phyloP scores from a whole-genome alignment of 495 filamentous ascomycete species.

The Parathielavia appendiculata region DNA sequence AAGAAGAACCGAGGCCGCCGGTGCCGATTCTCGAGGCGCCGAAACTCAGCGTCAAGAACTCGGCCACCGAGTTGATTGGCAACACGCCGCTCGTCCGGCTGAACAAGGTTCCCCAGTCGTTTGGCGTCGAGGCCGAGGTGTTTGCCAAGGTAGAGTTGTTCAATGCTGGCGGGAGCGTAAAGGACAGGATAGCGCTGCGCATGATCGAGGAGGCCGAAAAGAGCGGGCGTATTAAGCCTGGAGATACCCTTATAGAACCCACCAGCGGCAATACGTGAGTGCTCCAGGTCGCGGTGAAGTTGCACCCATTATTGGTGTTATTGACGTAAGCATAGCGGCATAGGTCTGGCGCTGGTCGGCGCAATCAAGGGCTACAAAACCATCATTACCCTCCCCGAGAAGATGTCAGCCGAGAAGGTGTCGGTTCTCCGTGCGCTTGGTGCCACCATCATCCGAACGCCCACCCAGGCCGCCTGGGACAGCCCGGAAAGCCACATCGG shows the following conservation, averaged over 20 bases:
- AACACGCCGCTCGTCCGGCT: constrained; percentile 91
- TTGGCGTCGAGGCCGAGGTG: constrained; percentile 83
- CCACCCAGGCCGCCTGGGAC: constrained; percentile 91
- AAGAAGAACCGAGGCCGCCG: constrained; percentile 15
- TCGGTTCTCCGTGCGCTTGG: constrained; percentile 87
- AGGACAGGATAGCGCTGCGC: constrained; percentile 91
- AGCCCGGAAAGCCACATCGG: constrained; percentile 95
- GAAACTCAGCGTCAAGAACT: constrained; percentile 32
- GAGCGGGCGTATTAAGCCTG: constrained; percentile 88
- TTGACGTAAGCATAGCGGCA: constrained; percentile 55
- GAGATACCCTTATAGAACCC: constrained; percentile 94
- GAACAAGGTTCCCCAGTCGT: constrained; percentile 82
- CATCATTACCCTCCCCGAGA: constrained; percentile 97
- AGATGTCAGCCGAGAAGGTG: constrained; percentile 99
- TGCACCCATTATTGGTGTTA: background rate
- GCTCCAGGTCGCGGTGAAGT: background rate
- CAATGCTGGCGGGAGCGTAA: constrained; percentile 96
- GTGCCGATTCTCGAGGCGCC: constrained; percentile 25
- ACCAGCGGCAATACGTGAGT: constrained; percentile 92
- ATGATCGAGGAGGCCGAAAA: constrained; percentile 97
- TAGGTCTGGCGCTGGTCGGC: constrained; percentile 87
- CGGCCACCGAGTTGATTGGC: constrained; percentile 64
- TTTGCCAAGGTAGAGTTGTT: constrained; percentile 96
- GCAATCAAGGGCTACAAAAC: constrained; percentile 97
- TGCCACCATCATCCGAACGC: constrained; percentile 95